These are phyloP conservation scores for Hypomyces perniciosus DNA, from an alignment of 2,329 filamentous ascomycete genomes.

Conservation along the genomic window DNA sequence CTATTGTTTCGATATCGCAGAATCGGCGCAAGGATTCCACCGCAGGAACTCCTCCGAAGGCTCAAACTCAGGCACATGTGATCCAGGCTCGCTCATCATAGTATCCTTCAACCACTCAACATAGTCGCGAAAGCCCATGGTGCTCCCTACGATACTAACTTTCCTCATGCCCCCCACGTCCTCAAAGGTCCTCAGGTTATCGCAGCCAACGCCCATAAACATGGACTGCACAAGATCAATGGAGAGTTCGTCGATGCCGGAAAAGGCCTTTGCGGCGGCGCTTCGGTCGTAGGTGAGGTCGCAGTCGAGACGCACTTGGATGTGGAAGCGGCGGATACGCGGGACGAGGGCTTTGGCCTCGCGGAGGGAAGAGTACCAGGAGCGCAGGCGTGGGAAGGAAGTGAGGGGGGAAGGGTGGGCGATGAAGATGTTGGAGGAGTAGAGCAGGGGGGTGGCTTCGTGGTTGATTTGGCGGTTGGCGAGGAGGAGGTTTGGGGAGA, in stretches of 20 bases:
- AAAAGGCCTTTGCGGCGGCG: conserved; percentile 29
- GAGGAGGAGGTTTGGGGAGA: conserved; percentile 36
- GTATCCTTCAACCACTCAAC: conserved; percentile 32
- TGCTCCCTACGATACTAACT: conserved; percentile 32
- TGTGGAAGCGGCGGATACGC: conserved; percentile 34
- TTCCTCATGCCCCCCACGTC: conserved; percentile 34
- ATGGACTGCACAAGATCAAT: conserved; percentile 33
- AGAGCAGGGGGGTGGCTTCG: conserved; percentile 37
- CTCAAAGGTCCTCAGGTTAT: conserved; percentile 36
- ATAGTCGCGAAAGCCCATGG: conserved; percentile 38
- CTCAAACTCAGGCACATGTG: conserved; percentile 17
- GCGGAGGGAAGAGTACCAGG: conserved; percentile 26
- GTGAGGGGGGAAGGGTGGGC: conserved; percentile 37
- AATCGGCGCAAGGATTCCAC: conserved; percentile 17
- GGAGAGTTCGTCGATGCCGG: conserved; percentile 33
- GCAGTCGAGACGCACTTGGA: conserved; percentile 37
- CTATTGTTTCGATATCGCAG: neutral
- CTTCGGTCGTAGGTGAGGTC: conserved; percentile 28
- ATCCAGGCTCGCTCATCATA: conserved; percentile 29
- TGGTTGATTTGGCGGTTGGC: conserved; percentile 35
- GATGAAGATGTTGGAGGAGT: conserved; percentile 38
- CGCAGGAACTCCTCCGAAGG: conserved; percentile 8
- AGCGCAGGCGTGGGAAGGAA: conserved; percentile 34
- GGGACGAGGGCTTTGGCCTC: conserved; percentile 21
- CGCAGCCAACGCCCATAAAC: conserved; percentile 33